Conservation (phyloP, 805 yeast genomes). For the Candida taoyuanica region DNA sequence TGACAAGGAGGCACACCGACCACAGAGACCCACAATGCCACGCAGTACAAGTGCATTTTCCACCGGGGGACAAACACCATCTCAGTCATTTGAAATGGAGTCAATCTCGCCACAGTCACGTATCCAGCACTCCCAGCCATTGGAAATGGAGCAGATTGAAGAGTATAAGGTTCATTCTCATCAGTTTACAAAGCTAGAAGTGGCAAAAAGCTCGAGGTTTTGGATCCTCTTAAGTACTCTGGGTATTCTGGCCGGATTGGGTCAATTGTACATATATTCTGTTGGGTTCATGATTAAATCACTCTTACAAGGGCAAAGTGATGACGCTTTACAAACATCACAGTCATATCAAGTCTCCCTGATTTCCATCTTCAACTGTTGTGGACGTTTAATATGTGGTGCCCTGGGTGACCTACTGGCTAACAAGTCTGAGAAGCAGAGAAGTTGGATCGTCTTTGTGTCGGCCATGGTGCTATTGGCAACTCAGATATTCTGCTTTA, state of each 20-base stretch:
- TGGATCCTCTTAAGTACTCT: constrained; percentile 47
- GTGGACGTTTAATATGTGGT: constrained; percentile 64
- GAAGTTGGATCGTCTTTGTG: constrained; percentile 50
- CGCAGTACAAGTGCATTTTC: not conserved
- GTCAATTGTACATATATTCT: constrained; percentile 72
- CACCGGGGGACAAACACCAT: constrained; percentile 5
- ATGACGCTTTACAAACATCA: constrained; percentile 37
- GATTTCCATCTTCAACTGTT: constrained; percentile 62
- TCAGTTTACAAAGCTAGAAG: constrained; percentile 9
- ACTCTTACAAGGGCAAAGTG: constrained; percentile 27
- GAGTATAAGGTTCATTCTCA: constrained; percentile 2
- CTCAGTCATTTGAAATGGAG: constrained; percentile 19
- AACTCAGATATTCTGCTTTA: constrained; percentile 47
- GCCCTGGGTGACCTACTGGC: constrained; percentile 56
- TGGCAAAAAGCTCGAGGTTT: constrained; percentile 34
- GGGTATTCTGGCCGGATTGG: constrained; percentile 57
- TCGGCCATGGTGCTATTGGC: constrained; percentile 45
- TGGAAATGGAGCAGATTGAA: not conserved
- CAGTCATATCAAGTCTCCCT: constrained; percentile 73
- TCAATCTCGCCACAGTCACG: not conserved
- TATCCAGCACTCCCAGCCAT: not conserved
- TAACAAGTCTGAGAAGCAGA: constrained; percentile 39
- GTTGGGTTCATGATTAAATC: constrained; percentile 67
- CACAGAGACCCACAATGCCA: constrained; percentile 2
- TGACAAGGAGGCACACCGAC: constrained; percentile 15